Evolutionary conservation across 2,329 filamentous ascomycete species (phyloP), one percentile per base, ranked within the genome.

Genomic region (Clathrospora elynae): DNA sequence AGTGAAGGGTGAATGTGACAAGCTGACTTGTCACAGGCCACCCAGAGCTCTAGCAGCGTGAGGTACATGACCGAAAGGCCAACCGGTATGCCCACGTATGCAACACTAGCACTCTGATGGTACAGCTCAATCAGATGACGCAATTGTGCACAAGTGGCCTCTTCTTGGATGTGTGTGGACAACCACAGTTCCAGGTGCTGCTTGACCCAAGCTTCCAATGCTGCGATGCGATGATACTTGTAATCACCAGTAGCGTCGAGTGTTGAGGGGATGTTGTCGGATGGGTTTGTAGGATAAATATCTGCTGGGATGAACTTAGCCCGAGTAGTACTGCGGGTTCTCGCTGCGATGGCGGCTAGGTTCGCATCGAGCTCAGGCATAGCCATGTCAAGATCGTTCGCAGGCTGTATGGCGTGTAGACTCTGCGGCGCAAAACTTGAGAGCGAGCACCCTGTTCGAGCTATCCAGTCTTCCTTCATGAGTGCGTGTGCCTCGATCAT

Each of bases 21-120:
- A 1, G 75, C 75, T 2, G 70, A 67, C 40, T 70, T 76, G 48
- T 86, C 82, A 17, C 76, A 74, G 0, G 77, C 79, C 6, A 80
- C 59, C 83, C 82, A 86, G 0, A 85, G 58, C 38, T 85, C 80
- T 3, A 82, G 51, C 0, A 79, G 53, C 0, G 75, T 79, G 0
- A 86, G 70, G 2, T 82, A 39, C 76, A 83, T 82, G 2, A 75
- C 46, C 0, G 83, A 85, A 1, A 68, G 55, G 0, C 62, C 64
- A 47, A 78, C 75, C 0, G 81, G 76, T 2, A 75, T 71, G 0
- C 34, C 46, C 0, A 37, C 2, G 31, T 81, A 82, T 0, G 19
- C 5, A 0, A 2, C 0, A 0, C 19, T 29, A 7, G 57, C 57
- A 9, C 5, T 20, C 2, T 5, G 6, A 25, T 53, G 11, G 22